These are phyloP conservation scores for Porodaedalea pini DNA, from an alignment of 1,284 basidiomycete genomes.

Conservation along the genomic window DNA sequence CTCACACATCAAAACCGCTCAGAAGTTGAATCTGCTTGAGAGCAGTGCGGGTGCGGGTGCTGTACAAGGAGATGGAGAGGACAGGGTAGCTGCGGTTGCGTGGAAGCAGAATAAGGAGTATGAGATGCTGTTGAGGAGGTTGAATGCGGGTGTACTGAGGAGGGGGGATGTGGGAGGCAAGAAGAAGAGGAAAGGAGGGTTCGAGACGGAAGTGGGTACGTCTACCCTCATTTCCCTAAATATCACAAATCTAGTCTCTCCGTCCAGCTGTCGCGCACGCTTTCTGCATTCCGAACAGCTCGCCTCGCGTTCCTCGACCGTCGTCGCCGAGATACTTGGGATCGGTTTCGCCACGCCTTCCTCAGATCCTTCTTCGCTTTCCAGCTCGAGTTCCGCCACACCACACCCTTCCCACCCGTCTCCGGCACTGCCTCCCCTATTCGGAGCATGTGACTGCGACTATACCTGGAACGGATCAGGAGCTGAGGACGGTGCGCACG, in stretches of 20 bases:
- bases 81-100: too few species aligned
- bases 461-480: conserved; percentile 37
- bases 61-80: conserved; percentile 62
- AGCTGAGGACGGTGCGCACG: conserved; percentile 57
- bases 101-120: conserved; percentile 83
- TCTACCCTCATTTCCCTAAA: background rate
- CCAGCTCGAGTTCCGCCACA: conserved; percentile 25
- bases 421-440: too few species aligned
- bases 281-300: conserved; percentile 70
- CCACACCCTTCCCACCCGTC: conserved; percentile 30
- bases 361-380: conserved; percentile 28
- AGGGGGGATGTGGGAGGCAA: conserved; percentile 27
- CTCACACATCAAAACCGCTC: conserved; percentile 66
- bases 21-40: conserved; percentile 79
- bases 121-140: too few species aligned
- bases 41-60: conserved; percentile 68
- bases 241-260: too few species aligned
- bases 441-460: conserved; percentile 36
- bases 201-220: conserved; percentile 22
- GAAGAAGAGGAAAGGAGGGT: conserved; percentile 27
- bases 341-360: conserved; percentile 43
- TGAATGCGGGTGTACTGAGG: too few species aligned
- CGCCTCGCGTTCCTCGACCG: conserved; percentile 56
- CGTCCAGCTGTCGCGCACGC: conserved; percentile 64
- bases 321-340: conserved; percentile 76